These are phyloP conservation scores for Bacidia gigantensis DNA, from an alignment of 495 filamentous ascomycete genomes.

Conservation along the genomic window DNA sequence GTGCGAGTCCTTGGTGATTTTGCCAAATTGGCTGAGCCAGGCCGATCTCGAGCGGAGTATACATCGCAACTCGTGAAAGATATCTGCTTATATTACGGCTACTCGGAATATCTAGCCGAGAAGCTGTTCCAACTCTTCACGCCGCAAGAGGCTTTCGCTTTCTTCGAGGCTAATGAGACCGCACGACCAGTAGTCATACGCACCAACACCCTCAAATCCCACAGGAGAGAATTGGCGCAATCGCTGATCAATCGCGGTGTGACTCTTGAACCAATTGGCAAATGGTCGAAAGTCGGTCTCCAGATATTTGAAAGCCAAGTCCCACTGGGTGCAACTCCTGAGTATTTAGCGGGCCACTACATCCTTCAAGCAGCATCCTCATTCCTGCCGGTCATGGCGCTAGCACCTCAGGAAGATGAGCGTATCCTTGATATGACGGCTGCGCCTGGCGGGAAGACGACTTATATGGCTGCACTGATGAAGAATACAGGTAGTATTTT, in stretches of 20 bases:
- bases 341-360: conserved; percentile 94
- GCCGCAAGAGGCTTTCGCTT: conserved; percentile 87
- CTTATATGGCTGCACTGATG: conserved; percentile 92
- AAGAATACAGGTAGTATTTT: conserved; percentile 95
- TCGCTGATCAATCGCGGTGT: conserved; percentile 94
- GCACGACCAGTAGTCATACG: conserved; percentile 75
- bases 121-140: conserved; percentile 86
- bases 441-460: conserved; percentile 94
- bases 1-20: conserved; percentile 85
- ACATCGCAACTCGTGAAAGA: conserved; percentile 75
- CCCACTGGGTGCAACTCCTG: conserved; percentile 91
- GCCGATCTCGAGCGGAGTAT: conserved; percentile 74
- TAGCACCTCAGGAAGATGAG: conserved; percentile 87
- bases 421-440: conserved; percentile 91
- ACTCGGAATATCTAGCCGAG: conserved; percentile 68
- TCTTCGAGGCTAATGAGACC: conserved; percentile 97
- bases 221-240: conserved; percentile 82
- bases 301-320: conserved; percentile 92
- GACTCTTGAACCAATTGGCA: conserved; percentile 88
- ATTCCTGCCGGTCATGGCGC: conserved; percentile 94
- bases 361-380: conserved; percentile 95
- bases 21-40: conserved; percentile 59
- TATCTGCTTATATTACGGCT: conserved; percentile 87
- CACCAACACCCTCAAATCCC: conserved; percentile 90
- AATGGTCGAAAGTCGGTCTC: conserved; percentile 95